Base-by-base conservation (phyloP, 352 stramenopile genomes). In the Phytopythium oedochilum region DNA sequence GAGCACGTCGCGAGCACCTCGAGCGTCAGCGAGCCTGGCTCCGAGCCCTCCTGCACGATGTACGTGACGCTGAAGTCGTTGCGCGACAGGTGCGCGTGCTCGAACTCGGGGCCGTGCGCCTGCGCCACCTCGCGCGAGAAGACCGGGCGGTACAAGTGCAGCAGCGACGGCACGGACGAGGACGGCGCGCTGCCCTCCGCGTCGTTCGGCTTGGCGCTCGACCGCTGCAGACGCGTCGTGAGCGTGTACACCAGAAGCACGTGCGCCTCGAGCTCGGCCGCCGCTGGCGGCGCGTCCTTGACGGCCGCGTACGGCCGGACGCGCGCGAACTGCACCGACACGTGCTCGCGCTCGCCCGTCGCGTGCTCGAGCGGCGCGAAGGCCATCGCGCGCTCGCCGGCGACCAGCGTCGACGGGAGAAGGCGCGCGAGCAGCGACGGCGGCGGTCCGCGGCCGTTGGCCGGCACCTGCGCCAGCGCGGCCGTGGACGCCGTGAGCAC, bases 31-130 rank as follows among this genome's bases (percentile, higher is more conserved):
- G 39, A 54, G n/a, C 61, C 49, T 8, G 56, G 45, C 10, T 63
- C 42, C 18, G 57, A 22, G 17, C 55, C 55, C 29, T 91, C 73
- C 55, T 91, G 81, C 38, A 88, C 62, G 45, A 91, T 82, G 54
- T 87, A 91, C 43, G 81, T 91, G 54, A 91, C 67, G 44, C 61
- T 75, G 42, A 88, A 75, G 29, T 88, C 66, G 55, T 71, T 69
- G 3, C 18, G 28, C 9, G 77, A 73, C 15, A 88, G 57, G 20
- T 50, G 56, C 5, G 75, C 61, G 11, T 55, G 44, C 23, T 66
- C 58, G 31, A 82, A 87, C 47, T 81, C 68, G 15, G 50, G 68
- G 46, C 73, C 51, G 23, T 64, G 58, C 35, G 70, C 59, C 36
- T 53, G 53, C 1, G 63, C 63, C 35, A 85, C 73, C 0, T 42